These are phyloP conservation scores for Phytopythium chamaehyphon DNA, from an alignment of 352 stramenopile species.

Conservation along the genomic window DNA sequence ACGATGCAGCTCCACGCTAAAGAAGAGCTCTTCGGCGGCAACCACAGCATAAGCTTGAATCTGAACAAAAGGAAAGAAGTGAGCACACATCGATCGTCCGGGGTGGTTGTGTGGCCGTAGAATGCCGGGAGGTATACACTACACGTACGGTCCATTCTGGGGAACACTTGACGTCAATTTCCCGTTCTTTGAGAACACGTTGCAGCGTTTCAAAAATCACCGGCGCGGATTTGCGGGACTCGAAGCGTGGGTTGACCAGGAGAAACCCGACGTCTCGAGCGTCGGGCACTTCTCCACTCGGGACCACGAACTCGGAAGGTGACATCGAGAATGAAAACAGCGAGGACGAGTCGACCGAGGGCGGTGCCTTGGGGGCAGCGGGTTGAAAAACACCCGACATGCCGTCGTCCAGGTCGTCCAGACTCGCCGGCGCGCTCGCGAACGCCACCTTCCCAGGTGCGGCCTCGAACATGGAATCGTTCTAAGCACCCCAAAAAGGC, in stretches of 20 bases:
- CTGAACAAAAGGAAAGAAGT: no score
- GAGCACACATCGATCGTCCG: no score
- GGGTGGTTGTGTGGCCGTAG: no score
- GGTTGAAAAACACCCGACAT: constrained; percentile 11
- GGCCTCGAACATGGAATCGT: constrained; percentile 24
- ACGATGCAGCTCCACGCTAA: constrained; percentile 54
- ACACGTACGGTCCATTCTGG: constrained; percentile 59
- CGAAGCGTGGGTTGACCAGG: constrained; percentile 72
- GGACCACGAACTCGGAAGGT: constrained; percentile 23
- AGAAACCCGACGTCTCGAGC: constrained; percentile 42
- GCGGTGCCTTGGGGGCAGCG: constrained; percentile 13
- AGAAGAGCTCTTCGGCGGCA: constrained; percentile 62
- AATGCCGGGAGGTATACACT: not conserved
- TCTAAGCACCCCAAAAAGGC: constrained; percentile 8
- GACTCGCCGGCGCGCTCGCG: constrained; percentile 20
- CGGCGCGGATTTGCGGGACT: constrained; percentile 42
- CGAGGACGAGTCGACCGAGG: constrained; percentile 11
- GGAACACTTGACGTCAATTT: constrained; percentile 48
- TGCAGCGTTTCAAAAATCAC: constrained; percentile 55
- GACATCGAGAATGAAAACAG: not conserved
- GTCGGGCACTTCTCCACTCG: constrained; percentile 49
- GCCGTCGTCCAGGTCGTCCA: constrained; percentile 33
- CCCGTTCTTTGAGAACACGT: constrained; percentile 30
- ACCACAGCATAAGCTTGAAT: constrained; percentile 63
- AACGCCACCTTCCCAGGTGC: constrained; percentile 30